Evolutionary conservation across 192 early-diverging fungal genomes (phyloP), one percentile per base, ranked within the genome.

Genomic region (Dissophora ornata): DNA sequence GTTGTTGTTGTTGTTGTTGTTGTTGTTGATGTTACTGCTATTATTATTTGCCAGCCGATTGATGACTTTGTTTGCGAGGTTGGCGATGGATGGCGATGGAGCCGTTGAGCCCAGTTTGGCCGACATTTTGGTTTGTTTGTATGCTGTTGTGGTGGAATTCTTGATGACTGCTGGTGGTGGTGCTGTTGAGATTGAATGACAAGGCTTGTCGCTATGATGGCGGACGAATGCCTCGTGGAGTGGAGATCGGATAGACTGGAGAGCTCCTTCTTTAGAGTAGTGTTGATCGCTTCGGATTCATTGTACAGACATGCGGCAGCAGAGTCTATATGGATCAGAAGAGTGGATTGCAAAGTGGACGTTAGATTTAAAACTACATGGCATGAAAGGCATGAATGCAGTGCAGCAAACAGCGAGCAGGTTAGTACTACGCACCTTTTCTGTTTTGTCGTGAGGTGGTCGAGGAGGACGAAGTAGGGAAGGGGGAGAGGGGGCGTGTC

Each of bases 71-170:
- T n/a, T 62, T 18, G 63, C 59, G 6, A 67, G 58, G 15, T 67
- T 77, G 24, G 73, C 18, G 34, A 67, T 67, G 51, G 73, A 77
- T 1, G 73, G 58, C 33, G 73, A 66, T 19, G 71, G 53, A 33
- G 57, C 71, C 40, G 57, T 59, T 33, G 71, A 57, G 63, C 48
- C 41, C n/a, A 55, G 41, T 61, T 75, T 75, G 13, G 56, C 62
- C n/a, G 71, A 75, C 71, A 75, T 75, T 28, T 21, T 32, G 10
- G 2, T 16, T 16, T 25, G 30, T 6, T 38, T 49, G 46, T 6
- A 0, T 47, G 15, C 21, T 21, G 0, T 30, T n/a, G 10, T 1
- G 56, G 22, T 30, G 29, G 26, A n/a, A 16, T 45, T 29, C 18
- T 29, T 26, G 36, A 21, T 45, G 38, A 21, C 38, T 40, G 0